Percentiles rank a stretch among this genome's conserved stretches.
These are phyloP conservation scores for Xylariaceae sp. DNA, from an alignment of 2,329 filamentous ascomycete genomes.

Conservation along the genomic window DNA sequence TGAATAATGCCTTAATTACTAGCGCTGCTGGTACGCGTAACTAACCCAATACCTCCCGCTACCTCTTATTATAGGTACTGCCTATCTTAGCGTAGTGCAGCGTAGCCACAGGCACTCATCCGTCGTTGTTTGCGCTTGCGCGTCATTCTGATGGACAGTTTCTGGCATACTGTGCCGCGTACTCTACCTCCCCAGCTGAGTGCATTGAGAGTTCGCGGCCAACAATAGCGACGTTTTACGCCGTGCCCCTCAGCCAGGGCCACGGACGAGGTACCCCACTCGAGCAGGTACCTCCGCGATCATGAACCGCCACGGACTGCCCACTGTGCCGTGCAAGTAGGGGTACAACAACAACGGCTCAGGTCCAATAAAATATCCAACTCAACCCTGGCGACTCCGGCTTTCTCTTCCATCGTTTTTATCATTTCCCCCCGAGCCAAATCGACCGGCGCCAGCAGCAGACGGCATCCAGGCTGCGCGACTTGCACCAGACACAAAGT, in stretches of 20 bases:
- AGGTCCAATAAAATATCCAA: not conserved
- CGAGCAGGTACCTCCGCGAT: too few species aligned
- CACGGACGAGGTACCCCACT: too few species aligned
- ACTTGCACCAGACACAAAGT: not conserved
- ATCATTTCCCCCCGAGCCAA: not conserved
- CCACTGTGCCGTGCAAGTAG: not conserved
- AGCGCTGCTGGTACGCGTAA: too few species aligned
- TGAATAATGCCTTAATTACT: too few species aligned
- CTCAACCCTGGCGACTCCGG: not conserved
- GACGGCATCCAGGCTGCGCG: not conserved
- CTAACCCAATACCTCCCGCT: too few species aligned
- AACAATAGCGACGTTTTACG: not conserved
- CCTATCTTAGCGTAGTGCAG: too few species aligned
- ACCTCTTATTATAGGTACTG: too few species aligned
- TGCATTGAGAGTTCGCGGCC: not conserved
- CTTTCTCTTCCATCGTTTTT: not conserved
- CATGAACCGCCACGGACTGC: too few species aligned
- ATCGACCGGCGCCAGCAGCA: not conserved
- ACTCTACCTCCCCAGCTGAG: too few species aligned
- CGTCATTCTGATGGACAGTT: not conserved
- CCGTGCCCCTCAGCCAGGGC: too few species aligned
- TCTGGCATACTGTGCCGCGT: not conserved
- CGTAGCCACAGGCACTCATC: too few species aligned
- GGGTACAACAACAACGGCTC: not conserved
- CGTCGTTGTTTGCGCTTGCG: not conserved